These are phyloP conservation scores for Ganoderma leucocontextum DNA, from an alignment of 1,284 basidiomycete species.

Conservation along the genomic window DNA sequence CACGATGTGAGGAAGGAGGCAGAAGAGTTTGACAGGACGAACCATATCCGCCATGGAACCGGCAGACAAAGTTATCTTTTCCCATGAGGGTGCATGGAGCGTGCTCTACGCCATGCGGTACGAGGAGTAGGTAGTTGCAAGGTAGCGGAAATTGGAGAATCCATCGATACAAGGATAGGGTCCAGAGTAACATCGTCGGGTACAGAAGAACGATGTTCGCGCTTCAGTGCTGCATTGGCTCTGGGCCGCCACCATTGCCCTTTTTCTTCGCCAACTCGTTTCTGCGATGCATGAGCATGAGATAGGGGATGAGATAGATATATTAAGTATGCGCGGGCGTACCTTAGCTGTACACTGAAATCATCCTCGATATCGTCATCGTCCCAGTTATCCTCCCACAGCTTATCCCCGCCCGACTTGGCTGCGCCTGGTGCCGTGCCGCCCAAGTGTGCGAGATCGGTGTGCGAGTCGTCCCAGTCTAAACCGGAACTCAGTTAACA, in stretches of 20 bases:
- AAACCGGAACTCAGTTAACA: constrained; percentile 5
- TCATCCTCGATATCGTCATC: constrained; percentile 99
- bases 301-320: not conserved
- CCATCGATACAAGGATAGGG: constrained; percentile 1
- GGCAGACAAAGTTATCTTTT: not conserved
- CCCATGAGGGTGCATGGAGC: not conserved
- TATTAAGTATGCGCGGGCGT: constrained; percentile 37
- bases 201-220: not conserved
- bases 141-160: not conserved
- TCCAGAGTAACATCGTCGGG: constrained; percentile 1
- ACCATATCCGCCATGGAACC: not conserved
- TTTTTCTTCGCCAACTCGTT: constrained; percentile 74
- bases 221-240: constrained; percentile 63
- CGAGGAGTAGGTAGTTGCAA: not conserved
- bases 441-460: constrained; percentile 79
- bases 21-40: not conserved
- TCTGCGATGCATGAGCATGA: constrained; percentile 44
- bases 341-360: constrained; percentile 96
- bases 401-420: constrained; percentile 79
- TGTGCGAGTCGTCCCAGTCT: constrained; percentile 90
- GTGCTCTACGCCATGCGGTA: not conserved
- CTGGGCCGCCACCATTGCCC: constrained; percentile 49
- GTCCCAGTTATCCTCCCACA: constrained; percentile 99
- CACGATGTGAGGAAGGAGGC: not conserved
- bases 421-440: constrained; percentile 76